Evolutionary conservation across 2,329 filamentous ascomycete genomes (phyloP), one percentile per base, ranked within the genome.

Genomic region (Mollisiaceae sp.): DNA sequence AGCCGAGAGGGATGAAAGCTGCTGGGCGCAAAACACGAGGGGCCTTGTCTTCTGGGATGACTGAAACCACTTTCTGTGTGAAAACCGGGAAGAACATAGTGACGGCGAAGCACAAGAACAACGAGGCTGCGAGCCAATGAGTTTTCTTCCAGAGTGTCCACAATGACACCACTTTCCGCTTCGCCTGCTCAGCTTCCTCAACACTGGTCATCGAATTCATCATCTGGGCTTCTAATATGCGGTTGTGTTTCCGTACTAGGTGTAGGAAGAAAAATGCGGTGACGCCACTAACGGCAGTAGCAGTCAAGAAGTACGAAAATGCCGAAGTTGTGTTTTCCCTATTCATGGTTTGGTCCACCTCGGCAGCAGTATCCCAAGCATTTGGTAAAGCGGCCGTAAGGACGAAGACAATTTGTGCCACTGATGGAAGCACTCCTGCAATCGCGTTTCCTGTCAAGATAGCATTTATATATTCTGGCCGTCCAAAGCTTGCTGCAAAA

Each of bases 61-160:
- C 80, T 2, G 83, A 86, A 24, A 82, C 69, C 60, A 90, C 89
- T 78, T 90, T 87, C 64, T 84, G 81, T 0, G 95, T 98, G 78
- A 96, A 96, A 67, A 98, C 92, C 0, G 95, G 95, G 81, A 94
- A 98, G 76, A 95, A 89, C 94, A 99, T 98, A 59, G 94, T 94
- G 62, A 94, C 80, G 50, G 85, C 80, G 74, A 98, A 98, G 75
- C 90, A 93, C 69, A 94, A 76, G 73, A 92, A 93, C 15, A 97
- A 87, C 8, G 91, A 87, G n/a, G 83, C 81, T 0, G 92, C 87
- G 15, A 93, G 83, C 86, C 91, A 96, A 73, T 86, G 87, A 54
- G 98, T 85, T 77, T 97, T 97, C 67, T 81, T 81, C 72, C 95
- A 88, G 3, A 98, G 85, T 0, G 81, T 81, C 69, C 81, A 81